Evolutionary conservation across 768 basidiomycete genomes (phyloP).

Genomic region (Xerocomus spinulosus): DNA sequence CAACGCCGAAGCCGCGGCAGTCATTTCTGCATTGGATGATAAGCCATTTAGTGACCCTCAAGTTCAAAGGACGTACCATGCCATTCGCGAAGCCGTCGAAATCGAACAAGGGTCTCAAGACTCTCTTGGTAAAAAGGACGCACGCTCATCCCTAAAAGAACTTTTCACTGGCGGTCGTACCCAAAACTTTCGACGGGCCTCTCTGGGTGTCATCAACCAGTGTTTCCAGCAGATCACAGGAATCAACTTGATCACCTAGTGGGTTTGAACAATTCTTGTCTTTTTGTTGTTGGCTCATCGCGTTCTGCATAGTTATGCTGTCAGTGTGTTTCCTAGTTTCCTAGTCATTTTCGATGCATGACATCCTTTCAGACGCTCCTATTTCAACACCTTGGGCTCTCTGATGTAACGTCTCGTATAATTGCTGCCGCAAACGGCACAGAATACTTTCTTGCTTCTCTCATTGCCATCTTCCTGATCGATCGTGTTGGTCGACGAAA

Average conservation of each 20-base stretch:
- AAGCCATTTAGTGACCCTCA: constrained; percentile 42
- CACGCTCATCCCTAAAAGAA: constrained; percentile 39
- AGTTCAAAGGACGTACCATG: constrained; percentile 49
- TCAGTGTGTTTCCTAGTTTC: constrained; percentile 8
- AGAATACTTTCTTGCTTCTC: constrained; percentile 67
- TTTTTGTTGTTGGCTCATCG: constrained; percentile 15
- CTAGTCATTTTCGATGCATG: not conserved
- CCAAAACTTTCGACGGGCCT: constrained; percentile 58
- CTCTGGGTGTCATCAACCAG: constrained; percentile 53
- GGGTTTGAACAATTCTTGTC: constrained; percentile 26
- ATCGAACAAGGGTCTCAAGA: constrained; percentile 32
- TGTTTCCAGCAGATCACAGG: constrained; percentile 70
- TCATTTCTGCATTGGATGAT: constrained; percentile 59
- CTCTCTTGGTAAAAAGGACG: not conserved
- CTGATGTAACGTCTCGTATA: constrained; percentile 53
- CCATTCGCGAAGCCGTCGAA: constrained; percentile 49
- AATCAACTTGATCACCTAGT: constrained; percentile 64
- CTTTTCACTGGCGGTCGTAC: constrained; percentile 51
- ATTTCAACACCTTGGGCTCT: constrained; percentile 56
- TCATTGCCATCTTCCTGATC: constrained; percentile 66
- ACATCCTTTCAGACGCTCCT: constrained; percentile 39
- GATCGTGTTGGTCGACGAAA: constrained; percentile 70
- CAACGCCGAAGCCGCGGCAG: constrained; percentile 51
- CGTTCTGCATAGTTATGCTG: constrained; percentile 27
- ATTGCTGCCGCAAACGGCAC: constrained; percentile 67